Percentiles rank a stretch among this genome's conserved stretches.
Conservation (phyloP, 192 early-diverging fungal species). For the Glomus cerebriforme region DNA sequence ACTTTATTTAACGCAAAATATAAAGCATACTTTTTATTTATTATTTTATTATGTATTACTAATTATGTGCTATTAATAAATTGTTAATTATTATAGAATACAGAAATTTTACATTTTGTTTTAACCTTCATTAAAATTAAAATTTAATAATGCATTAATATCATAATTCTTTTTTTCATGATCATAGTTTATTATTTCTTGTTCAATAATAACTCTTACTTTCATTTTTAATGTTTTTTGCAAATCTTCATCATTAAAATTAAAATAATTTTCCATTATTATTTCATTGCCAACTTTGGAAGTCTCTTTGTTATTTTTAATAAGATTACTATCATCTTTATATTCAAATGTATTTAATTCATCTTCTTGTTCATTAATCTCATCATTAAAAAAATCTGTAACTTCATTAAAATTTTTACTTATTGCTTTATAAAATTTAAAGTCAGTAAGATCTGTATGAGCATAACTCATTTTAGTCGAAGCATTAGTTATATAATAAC, state of each 20-base stretch:
- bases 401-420: neutral
- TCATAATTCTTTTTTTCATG: too few species aligned
- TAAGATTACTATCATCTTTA: neutral
- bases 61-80: too few species aligned
- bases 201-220: slow-evolving; percentile 28
- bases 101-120: too few species aligned
- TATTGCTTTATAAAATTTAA: slow-evolving; percentile 2
- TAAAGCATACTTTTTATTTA: too few species aligned
- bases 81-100: too few species aligned
- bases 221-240: neutral
- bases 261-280: neutral
- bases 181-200: slow-evolving; percentile 36
- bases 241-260: neutral
- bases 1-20: too few species aligned
- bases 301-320: neutral
- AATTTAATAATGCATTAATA: too few species aligned
- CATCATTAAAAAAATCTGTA: neutral
- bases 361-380: neutral
- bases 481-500: neutral
- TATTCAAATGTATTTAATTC: neutral
- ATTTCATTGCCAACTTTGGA: too few species aligned
- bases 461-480: neutral
- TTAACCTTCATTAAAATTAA: neutral
- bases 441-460: neutral
- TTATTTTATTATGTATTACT: too few species aligned